Base-by-base conservation (phyloP, 768 basidiomycete genomes). In the Lanmaoa pseudosensibilis region DNA sequence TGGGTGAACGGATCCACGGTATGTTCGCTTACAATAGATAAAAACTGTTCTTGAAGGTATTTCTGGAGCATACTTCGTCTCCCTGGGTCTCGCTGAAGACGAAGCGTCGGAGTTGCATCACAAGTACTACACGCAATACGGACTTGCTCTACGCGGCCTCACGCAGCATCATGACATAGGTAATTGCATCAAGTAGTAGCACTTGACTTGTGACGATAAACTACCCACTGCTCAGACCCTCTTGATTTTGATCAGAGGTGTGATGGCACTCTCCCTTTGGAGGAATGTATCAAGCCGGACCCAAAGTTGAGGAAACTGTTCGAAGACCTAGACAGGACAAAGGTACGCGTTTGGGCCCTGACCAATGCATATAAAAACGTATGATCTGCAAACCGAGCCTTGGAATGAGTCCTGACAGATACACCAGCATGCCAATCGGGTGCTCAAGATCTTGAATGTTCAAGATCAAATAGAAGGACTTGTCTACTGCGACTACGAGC, bases 281-380 rank as follows among this genome's bases (percentile, higher is more conserved):
- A 94, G 65, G 79, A 86, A 3, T 86, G 89, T 76, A 85, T 94
- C 59, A 76, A 79, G 27, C 88, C 85, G 32, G 76, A 88, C 65
- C 82, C 86, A 8, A 65, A 60, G 9, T 68, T 88, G 11, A 83
- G 85, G 21, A 80, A 84, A 63, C 79, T 94, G 7, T 79, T 94
- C 49, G 74, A 87, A 68, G 90, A 94, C 66, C 84, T 94, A 32
- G 90, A 94, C 65, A 82, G 85, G 46, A 79, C 76, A 30, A 92
- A 89, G 69, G 83, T 78, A 10, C 81, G 84, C n/a, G 84, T 94
- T 5, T 94, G 92, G 92, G 90, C 82, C 3, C 72, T 94, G 41
- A 94, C 92, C 4, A 94, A 94, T 66, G 92, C 92, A 12, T 93
- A 92, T 69, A 78, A 78, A 53, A 76, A 82, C 23, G 92, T 92